Evolutionary conservation across 345 rosid genomes (phyloP).

Genomic region (Barbarea vulgaris): DNA sequence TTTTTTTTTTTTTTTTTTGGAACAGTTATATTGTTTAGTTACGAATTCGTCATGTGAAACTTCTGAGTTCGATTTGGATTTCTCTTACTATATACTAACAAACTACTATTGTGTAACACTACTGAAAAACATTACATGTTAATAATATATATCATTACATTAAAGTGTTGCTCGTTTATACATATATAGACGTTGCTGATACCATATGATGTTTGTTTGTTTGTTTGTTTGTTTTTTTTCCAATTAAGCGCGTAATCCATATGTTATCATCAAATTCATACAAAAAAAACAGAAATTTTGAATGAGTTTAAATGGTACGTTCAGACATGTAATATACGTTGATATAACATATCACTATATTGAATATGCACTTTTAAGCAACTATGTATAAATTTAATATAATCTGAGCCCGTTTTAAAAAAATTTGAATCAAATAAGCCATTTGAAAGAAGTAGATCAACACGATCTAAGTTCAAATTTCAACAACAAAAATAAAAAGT

Average conservation of each 20-base stretch:
- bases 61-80: constrained; percentile 24
- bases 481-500: no score
- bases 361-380: no score
- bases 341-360: no score
- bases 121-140: background rate
- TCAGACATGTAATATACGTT: no score
- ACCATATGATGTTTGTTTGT: no score
- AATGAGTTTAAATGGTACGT: no score
- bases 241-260: no score
- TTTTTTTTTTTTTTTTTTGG: background rate
- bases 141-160: background rate
- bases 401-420: background rate
- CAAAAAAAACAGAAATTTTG: no score
- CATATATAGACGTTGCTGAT: no score
- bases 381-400: background rate
- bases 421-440: background rate
- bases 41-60: constrained; percentile 21
- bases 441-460: background rate
- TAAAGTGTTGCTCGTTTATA: no score
- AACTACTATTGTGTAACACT: background rate
- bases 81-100: constrained; percentile 34
- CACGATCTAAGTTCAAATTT: background rate
- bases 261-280: no score
- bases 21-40: background rate
- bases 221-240: no score